Base-by-base conservation (phyloP, 208 protist species). In the Acanthamoeba triangularis region DNA sequence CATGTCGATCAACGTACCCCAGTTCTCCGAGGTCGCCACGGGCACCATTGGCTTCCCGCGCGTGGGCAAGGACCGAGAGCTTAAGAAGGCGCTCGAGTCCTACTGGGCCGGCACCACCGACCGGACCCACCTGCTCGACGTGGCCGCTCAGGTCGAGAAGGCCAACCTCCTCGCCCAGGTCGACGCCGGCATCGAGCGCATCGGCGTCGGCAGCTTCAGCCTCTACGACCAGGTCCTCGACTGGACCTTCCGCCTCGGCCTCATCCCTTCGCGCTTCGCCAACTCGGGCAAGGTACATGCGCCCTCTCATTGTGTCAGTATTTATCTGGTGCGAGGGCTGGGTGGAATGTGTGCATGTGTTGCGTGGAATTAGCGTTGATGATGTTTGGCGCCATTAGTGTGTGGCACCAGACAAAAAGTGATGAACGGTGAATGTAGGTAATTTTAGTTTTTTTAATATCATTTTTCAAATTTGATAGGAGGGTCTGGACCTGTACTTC, bases 211-310 rank as follows among this genome's bases (percentile, higher is more conserved):
- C n/a, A 97, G 98, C 96, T 98, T 98, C 67, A 97, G 97, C 69
- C 98, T 97, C 97, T 98, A 98, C 95, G 98, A 98, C 65, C 98
- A 98, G 44, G 97, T 99, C 52, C 96, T 99, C 28, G 96, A 97
- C 59, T 98, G 97, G 44, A 97, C 97, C 91, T 95, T 97, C 20
- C 97, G 98, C 87, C 96, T 99, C 69, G 98, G 98, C 90, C 98
- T 98, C 88, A 97, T 98, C n/a, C 98, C 98, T 16, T 82, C 93
- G 23, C 97, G 98, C 84, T 98, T 98, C 95, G 88, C 88, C 47
- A 28, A 18, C 8, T 94, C 72, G 20, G 96, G 96, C 47, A 87
- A 87, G 78, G 30, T 54, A 84, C 16, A 23, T 56, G 16, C 52
- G 16, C 52, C 52, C 52, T 56, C 13, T 14, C 30, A 20, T 80